Evolutionary conservation across 495 filamentous ascomycete genomes (phyloP).

Genomic region (Pseudotulostoma volvatum): DNA sequence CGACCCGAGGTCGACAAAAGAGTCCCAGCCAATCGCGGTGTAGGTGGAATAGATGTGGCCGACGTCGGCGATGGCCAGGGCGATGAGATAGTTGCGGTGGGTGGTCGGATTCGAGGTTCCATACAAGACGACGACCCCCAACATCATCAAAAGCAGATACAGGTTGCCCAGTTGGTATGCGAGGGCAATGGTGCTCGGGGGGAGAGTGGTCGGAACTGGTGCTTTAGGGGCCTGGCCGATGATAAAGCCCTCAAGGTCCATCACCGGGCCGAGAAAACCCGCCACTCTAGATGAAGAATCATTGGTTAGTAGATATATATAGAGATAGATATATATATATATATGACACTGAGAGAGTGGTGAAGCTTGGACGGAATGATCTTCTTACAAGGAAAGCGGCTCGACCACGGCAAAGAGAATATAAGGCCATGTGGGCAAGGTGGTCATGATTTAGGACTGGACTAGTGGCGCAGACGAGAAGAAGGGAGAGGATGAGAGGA

Average conservation of each 20-base stretch:
- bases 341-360: too few species aligned
- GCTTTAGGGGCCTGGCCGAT: slow-evolving; percentile 36
- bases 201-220: slow-evolving; percentile 11
- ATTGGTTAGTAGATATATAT: slow-evolving; percentile 3
- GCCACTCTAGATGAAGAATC: slow-evolving; percentile 35
- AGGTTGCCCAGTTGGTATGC: slow-evolving; percentile 51
- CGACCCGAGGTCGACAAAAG: slow-evolving; percentile 32
- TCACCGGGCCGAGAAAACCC: slow-evolving; percentile 38
- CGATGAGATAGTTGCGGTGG: slow-evolving; percentile 49
- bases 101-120: slow-evolving; percentile 47
- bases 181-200: slow-evolving; percentile 29
- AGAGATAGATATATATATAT: slow-evolving; percentile 4
- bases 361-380: too few species aligned
- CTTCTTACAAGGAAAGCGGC: slow-evolving; percentile 46
- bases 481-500: too few species aligned
- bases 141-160: slow-evolving; percentile 46
- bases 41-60: slow-evolving; percentile 51
- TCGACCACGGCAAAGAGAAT: slow-evolving; percentile 40
- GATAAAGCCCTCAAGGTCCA: slow-evolving; percentile 42
- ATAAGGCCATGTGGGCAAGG: slow-evolving; percentile 27
- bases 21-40: slow-evolving; percentile 38
- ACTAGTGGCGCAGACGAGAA: too few species aligned
- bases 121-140: slow-evolving; percentile 43
- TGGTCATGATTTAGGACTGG: slow-evolving; percentile 23
- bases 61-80: slow-evolving; percentile 48